Conservation (phyloP, 495 filamentous ascomycete genomes). For the Aspergillus sclerotiicarbonarius region DNA sequence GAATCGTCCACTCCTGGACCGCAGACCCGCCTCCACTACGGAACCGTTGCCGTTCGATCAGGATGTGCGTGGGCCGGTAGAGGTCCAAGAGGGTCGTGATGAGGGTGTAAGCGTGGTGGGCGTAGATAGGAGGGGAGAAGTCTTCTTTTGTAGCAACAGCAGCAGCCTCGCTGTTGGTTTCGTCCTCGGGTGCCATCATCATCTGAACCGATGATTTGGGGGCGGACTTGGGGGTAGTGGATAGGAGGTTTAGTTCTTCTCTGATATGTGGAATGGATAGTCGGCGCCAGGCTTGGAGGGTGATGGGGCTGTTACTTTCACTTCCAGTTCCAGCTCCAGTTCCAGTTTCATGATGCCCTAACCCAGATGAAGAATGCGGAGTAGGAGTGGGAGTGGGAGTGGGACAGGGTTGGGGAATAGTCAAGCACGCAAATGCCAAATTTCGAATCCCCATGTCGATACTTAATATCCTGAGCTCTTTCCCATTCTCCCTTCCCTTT, state of each 20-base stretch:
- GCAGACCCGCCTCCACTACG: conserved; percentile 61
- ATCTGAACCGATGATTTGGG: too few species aligned
- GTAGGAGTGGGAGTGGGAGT: neutral
- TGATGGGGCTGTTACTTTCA: too few species aligned
- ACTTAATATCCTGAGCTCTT: conserved; percentile 60
- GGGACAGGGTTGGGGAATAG: too few species aligned
- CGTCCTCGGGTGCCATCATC: too few species aligned
- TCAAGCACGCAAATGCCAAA: conserved; percentile 62
- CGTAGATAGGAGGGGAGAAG: conserved; percentile 59
- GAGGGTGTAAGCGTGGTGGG: conserved; percentile 60
- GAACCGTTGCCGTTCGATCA: conserved; percentile 90
- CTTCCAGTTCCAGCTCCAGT: neutral
- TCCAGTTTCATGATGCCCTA: neutral
- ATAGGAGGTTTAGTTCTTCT: neutral
- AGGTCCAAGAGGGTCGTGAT: conserved; percentile 47
- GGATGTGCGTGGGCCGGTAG: conserved; percentile 64
- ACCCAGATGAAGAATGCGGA: neutral
- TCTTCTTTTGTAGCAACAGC: conserved; percentile 15
- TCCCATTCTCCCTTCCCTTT: neutral
- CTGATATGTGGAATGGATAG: conserved; percentile 16
- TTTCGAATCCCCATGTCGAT: conserved; percentile 89
- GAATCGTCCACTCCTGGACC: conserved; percentile 84
- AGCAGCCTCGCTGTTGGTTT: too few species aligned
- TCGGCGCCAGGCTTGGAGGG: conserved; percentile 38
- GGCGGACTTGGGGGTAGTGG: neutral